A percentile compares a stretch with the other conserved stretches of the same genome.
phyloP scores from a whole-genome alignment of 73 alveolate genomes.

The Stentor coeruleus region DNA sequence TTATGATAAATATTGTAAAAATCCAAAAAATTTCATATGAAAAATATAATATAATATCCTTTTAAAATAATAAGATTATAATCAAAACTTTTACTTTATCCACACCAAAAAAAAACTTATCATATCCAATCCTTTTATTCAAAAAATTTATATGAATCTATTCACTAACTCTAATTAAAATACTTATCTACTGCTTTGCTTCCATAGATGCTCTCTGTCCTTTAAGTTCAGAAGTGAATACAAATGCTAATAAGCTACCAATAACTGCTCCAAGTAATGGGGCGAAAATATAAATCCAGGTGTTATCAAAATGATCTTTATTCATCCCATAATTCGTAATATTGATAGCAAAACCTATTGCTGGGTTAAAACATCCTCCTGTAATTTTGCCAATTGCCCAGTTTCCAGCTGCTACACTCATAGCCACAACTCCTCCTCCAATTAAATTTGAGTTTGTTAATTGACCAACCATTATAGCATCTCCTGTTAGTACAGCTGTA shows the following conservation, averaged over 20 bases:
- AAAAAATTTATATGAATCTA: too few relatives aligned
- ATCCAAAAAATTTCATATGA: too few relatives aligned
- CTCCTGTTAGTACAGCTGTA: neutral
- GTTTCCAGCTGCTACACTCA: slow-evolving; percentile 24
- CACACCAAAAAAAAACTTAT: too few relatives aligned
- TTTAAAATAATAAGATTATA: too few relatives aligned
- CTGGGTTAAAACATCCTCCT: slow-evolving; percentile 25
- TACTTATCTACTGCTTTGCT: too few relatives aligned
- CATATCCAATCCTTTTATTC: too few relatives aligned
- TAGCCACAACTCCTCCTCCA: slow-evolving; percentile 19
- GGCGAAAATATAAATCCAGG: slow-evolving; percentile 11
- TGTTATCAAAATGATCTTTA: slow-evolving; percentile 11
- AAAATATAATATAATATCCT: too few relatives aligned
- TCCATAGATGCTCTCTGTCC: neutral
- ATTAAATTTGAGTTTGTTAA: neutral
- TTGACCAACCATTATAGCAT: slow-evolving; percentile 16
- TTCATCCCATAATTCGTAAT: neutral
- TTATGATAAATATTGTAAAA: too few relatives aligned
- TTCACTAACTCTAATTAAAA: too few relatives aligned
- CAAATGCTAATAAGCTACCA: neutral
- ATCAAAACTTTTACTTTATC: too few relatives aligned
- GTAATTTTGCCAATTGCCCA: slow-evolving; percentile 19
- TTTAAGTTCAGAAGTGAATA: neutral
- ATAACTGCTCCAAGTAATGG: slow-evolving; percentile 20
- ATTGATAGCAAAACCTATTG: slow-evolving; percentile 8